These are phyloP conservation scores for Volvariella volvacea DNA, from an alignment of 1,284 basidiomycete species.

Conservation along the genomic window DNA sequence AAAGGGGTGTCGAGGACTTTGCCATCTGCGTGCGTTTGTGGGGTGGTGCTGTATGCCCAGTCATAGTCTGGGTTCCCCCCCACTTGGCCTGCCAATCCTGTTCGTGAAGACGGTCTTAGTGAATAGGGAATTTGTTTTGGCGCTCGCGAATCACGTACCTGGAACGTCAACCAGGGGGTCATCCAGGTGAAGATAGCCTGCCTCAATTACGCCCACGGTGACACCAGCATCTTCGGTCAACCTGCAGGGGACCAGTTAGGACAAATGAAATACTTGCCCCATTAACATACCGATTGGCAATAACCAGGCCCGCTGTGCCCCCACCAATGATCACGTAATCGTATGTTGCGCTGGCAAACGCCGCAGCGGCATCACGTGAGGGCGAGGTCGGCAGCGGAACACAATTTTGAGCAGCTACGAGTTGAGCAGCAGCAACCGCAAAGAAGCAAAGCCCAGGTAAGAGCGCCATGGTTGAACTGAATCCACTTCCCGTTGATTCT, in stretches of 20 bases:
- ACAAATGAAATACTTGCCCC: not conserved
- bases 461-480: no score
- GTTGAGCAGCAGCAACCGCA: not conserved
- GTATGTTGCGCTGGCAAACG: constrained; percentile 4
- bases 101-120: not conserved
- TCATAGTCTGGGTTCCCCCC: constrained; percentile 23
- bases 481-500: no score
- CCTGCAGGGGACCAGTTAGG: not conserved
- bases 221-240: not conserved
- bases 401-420: not conserved
- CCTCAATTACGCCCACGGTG: not conserved
- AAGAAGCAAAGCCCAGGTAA: no score
- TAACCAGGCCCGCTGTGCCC: constrained; percentile 10
- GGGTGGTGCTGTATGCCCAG: constrained; percentile 34
- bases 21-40: constrained; percentile 20
- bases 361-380: not conserved
- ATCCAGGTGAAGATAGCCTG: not conserved
- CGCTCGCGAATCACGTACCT: not conserved
- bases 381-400: not conserved
- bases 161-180: not conserved
- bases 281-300: constrained; percentile 6
- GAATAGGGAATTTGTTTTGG: not conserved
- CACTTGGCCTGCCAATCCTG: not conserved
- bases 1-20: constrained; percentile 24
- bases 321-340: constrained; percentile 13